Evolutionary conservation across 768 basidiomycete species (phyloP), one percentile per base, ranked within the genome.

Genomic region (Kondoa malvinella): DNA sequence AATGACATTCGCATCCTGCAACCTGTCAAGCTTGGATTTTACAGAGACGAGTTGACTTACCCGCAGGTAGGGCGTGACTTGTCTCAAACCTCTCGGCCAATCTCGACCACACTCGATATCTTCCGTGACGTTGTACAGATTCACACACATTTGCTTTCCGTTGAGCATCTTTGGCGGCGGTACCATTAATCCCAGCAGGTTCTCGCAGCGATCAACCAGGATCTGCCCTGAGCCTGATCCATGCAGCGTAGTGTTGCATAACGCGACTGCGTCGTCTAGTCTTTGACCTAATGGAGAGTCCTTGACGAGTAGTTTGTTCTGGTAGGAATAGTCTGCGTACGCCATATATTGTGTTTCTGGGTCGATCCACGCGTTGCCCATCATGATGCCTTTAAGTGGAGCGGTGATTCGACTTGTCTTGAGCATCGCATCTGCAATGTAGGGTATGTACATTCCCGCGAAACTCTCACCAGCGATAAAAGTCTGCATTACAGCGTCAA

Each of bases 301-400:
- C 71, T 82, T 80, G 72, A 87, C 86, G 65, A 97, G 76, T 33
- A 96, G 77, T 1, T 87, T 87, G 34, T 86, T 84, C 73, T 87
- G 85, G 60, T 87, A 81, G 1, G 85, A 86, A 75, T 86, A 97
- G 71, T 95, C 90, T 57, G 91, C 78, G 76, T 89, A 97, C 17
- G 91, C 81, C 17, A 88, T 85, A 76, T 97, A 99, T 78, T 99
- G 69, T 12, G 27, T 30, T 25, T n/a, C 57, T 15, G 86, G 85
- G 75, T 95, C 92, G 61, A 96, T 92, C 95, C 95, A 99, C 1
- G 92, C 92, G 76, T 99, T 99, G 27, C 95, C 95, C 50, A 99
- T 95, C 0, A 94, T 90, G 21, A 83, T 78, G 1, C 95, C 95
- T 31, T 72, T 70, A n/a, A 75, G 70, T 4, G 16, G 67, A 0